Percentiles rank a stretch among this genome's conserved stretches.
Conservation (phyloP, 176 grass and related monocot genomes). For the Themeda triandra region DNA sequence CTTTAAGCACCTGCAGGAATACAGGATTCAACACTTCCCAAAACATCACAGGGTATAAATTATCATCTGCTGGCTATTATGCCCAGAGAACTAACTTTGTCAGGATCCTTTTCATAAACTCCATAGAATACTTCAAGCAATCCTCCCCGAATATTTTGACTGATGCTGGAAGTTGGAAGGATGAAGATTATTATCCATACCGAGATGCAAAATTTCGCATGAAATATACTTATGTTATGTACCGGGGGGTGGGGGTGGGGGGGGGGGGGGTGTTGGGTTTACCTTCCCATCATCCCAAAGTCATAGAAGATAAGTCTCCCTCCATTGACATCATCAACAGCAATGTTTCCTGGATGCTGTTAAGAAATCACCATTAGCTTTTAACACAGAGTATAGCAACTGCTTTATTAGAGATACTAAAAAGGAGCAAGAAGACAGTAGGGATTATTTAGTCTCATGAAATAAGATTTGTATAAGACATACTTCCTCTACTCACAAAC, state of each 20-base stretch:
- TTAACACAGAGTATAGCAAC: not conserved
- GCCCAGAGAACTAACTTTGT: constrained; percentile 56
- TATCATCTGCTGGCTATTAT: constrained; percentile 7
- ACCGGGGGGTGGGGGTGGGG: not conserved
- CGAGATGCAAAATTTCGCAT: not conserved
- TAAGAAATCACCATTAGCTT: constrained; percentile 22
- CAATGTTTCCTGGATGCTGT: constrained; percentile 99
- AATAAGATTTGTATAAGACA: not conserved
- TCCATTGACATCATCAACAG: constrained; percentile 96
- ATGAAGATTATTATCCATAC: constrained; percentile 11
- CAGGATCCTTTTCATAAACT: constrained; percentile 94
- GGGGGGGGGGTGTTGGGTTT: not conserved
- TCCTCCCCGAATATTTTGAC: constrained; percentile 89
- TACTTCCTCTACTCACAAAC: not conserved
- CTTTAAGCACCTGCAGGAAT: constrained; percentile 71
- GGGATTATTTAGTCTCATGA: not conserved
- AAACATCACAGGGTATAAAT: constrained; percentile 19
- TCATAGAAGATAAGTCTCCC: constrained; percentile 99
- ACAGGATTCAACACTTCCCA: not conserved
- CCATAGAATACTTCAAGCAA: constrained; percentile 96
- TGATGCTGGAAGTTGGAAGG: constrained; percentile 66
- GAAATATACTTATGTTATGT: constrained; percentile 30
- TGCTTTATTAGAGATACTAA: constrained; percentile 6
- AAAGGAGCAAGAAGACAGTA: constrained; percentile 14
- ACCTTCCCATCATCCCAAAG: constrained; percentile 99